phyloP scores from a whole-genome alignment of 352 stramenopile species.

The Heterotrichella gracilis region DNA sequence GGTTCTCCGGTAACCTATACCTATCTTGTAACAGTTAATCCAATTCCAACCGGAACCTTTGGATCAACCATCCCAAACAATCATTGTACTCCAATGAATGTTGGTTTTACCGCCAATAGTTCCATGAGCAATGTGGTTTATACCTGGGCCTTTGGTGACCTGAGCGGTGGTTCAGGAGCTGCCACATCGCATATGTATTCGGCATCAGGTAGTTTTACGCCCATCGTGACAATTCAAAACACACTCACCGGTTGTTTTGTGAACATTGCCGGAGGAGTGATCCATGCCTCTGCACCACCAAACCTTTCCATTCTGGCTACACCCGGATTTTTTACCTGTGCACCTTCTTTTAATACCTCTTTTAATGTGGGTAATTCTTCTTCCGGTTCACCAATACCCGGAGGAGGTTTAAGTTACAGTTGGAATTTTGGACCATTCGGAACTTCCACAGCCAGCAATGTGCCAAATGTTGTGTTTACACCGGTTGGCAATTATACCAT shows the following conservation, averaged over 20 bases:
- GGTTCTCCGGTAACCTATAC: neutral
- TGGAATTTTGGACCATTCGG: neutral
- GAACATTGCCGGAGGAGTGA: neutral
- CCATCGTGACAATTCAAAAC: neutral
- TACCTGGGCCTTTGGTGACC: neutral
- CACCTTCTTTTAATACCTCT: neutral
- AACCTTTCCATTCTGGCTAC: neutral
- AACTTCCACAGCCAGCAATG: neutral
- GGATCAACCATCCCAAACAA: neutral
- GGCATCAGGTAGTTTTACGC: neutral
- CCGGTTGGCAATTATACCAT: neutral
- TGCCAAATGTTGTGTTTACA: neutral
- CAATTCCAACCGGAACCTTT: no score
- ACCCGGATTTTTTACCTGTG: neutral
- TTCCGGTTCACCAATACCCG: neutral
- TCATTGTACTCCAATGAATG: neutral
- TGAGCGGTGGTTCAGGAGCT: neutral
- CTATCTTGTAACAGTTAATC: neutral
- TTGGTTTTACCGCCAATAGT: neutral
- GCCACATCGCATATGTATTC: neutral
- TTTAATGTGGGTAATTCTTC: neutral
- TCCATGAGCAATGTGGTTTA: neutral
- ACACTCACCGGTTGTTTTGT: neutral
- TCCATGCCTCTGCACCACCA: neutral
- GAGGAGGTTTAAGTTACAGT: neutral